These are phyloP conservation scores for Penicillium sp. DNA, from an alignment of 2,329 filamentous ascomycete species.

Conservation along the genomic window DNA sequence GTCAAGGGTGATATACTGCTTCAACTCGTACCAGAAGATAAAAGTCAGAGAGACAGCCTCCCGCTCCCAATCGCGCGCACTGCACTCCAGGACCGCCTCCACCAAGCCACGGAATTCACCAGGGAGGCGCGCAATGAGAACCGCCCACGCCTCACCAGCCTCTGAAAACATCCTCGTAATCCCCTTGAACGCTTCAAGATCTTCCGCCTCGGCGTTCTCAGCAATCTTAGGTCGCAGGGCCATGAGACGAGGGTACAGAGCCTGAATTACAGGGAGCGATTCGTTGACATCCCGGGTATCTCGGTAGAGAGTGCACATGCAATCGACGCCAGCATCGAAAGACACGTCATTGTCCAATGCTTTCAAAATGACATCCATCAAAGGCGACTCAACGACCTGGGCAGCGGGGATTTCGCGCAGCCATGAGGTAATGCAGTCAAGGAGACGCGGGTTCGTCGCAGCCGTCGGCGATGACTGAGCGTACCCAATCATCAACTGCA, in stretches of 20 bases:
- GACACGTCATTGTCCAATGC: constrained; percentile 76
- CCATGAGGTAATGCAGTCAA: constrained; percentile 97
- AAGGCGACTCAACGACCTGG: constrained; percentile 81
- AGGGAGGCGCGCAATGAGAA: constrained; percentile 85
- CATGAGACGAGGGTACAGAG: constrained; percentile 80
- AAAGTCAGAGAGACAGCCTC: constrained; percentile 95
- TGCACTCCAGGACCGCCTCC: constrained; percentile 90
- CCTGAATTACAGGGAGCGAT: constrained; percentile 77
- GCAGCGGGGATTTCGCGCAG: constrained; percentile 86
- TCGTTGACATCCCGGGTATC: constrained; percentile 96
- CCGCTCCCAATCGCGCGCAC: constrained; percentile 80
- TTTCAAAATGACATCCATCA: constrained; percentile 79
- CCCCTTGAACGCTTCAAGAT: constrained; percentile 83
- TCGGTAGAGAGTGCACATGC: constrained; percentile 85
- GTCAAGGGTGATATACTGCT: constrained; percentile 91
- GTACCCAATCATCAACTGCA: constrained; percentile 86
- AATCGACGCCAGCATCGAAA: constrained; percentile 88
- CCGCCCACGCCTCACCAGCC: constrained; percentile 91
- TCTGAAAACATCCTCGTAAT: constrained; percentile 90
- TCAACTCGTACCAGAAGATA: constrained; percentile 97
- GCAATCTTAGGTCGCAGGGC: constrained; percentile 76
- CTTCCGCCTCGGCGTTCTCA: constrained; percentile 76
- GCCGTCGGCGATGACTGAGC: constrained; percentile 82
- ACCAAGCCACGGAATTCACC: constrained; percentile 81
- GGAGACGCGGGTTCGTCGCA: constrained; percentile 82